phyloP scores from a whole-genome alignment of 371 early-diverging fungal species.

The Mortierella sp. region DNA sequence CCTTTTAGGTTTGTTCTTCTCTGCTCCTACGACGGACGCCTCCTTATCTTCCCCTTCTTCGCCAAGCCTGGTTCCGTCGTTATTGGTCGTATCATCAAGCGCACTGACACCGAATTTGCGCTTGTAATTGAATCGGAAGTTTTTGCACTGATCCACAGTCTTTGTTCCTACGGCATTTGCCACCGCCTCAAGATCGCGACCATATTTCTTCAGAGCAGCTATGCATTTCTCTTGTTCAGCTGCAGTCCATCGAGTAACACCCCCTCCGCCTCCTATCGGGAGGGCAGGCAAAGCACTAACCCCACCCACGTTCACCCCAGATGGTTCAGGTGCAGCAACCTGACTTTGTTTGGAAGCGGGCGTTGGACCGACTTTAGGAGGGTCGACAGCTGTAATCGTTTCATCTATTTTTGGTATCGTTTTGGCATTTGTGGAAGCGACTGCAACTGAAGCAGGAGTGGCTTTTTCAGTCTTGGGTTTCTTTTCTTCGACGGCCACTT shows the following conservation, averaged over 20 bases:
- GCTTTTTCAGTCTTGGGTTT: conserved; percentile 30
- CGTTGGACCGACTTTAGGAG: conserved; percentile 4
- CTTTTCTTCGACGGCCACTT: conserved; percentile 24
- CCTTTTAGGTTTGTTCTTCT: conserved; percentile 26
- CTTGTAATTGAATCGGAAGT: conserved; percentile 83
- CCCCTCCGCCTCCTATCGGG: conserved; percentile 23
- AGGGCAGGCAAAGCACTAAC: conserved; percentile 31
- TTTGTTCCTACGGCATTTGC: conserved; percentile 80
- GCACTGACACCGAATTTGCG: conserved; percentile 75
- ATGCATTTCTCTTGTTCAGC: conserved; percentile 81
- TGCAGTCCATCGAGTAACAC: conserved; percentile 76
- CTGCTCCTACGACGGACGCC: background rate
- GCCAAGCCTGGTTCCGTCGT: conserved; percentile 3
- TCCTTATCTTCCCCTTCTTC: conserved; percentile 36
- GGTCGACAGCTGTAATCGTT: conserved; percentile 10
- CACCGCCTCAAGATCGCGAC: conserved; percentile 81
- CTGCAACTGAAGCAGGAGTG: background rate
- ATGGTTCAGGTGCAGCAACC: background rate
- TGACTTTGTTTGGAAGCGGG: background rate
- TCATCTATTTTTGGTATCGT: conserved; percentile 9
- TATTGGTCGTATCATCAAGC: conserved; percentile 64
- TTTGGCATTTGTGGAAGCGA: conserved; percentile 1
- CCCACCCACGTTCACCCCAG: conserved; percentile 11
- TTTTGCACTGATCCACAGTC: conserved; percentile 84
- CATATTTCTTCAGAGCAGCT: conserved; percentile 80